These are phyloP conservation scores for Schizophyllum amplum DNA, from an alignment of 1,284 basidiomycete genomes.

Conservation along the genomic window DNA sequence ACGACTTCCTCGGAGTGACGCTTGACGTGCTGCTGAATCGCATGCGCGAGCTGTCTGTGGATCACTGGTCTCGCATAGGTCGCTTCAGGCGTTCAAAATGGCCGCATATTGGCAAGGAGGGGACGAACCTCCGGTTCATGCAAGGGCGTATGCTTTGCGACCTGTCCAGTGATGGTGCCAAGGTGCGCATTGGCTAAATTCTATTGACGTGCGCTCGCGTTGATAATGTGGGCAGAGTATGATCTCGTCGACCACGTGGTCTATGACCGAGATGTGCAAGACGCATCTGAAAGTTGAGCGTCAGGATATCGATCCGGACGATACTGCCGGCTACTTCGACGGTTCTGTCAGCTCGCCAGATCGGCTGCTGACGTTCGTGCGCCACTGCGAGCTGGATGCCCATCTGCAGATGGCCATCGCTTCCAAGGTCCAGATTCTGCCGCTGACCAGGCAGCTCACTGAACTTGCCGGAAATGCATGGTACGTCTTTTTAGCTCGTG, in stretches of 20 bases:
- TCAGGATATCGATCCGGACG: constrained; percentile 94
- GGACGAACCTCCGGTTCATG: constrained; percentile 78
- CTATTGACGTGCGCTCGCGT: neutral
- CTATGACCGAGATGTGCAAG: constrained; percentile 92
- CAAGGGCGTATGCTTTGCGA: constrained; percentile 89
- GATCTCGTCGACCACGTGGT: constrained; percentile 97
- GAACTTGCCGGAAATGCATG: constrained; percentile 98
- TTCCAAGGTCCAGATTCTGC: constrained; percentile 82
- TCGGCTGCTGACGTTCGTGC: constrained; percentile 79
- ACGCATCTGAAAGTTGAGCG: constrained; percentile 83
- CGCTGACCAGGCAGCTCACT: constrained; percentile 90
- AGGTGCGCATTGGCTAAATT: constrained; percentile 32
- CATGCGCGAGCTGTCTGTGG: constrained; percentile 83
- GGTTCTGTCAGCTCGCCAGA: constrained; percentile 73
- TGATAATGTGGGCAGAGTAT: constrained; percentile 53
- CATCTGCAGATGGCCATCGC: constrained; percentile 96
- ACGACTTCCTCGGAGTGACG: constrained; percentile 90
- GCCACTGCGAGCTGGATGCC: constrained; percentile 89
- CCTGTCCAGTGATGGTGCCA: constrained; percentile 89
- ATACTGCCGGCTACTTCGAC: constrained; percentile 90
- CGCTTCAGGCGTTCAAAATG: constrained; percentile 83
- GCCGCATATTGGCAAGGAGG: constrained; percentile 79
- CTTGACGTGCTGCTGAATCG: constrained; percentile 90
- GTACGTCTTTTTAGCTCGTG: constrained; percentile 34
- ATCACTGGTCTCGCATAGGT: constrained; percentile 92